Evolutionary conservation across 2,329 filamentous ascomycete genomes (phyloP).

Genomic region (Epichloe festucae): DNA sequence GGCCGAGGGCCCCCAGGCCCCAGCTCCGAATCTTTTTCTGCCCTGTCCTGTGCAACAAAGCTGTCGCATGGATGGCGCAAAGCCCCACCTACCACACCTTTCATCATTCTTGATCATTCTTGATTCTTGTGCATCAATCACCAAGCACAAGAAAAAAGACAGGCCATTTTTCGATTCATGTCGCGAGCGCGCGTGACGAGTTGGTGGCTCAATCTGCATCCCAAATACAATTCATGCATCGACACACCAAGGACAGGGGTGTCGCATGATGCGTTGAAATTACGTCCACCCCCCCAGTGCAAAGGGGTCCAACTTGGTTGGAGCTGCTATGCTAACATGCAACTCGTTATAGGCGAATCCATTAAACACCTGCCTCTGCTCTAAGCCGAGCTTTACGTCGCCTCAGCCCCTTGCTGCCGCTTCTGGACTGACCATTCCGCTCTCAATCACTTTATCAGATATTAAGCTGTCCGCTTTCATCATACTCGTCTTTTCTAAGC

Average conservation of each 20-base stretch:
- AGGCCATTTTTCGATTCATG: not conserved
- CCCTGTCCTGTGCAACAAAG: not conserved
- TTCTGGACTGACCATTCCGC: conserved; percentile 87
- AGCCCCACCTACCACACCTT: not conserved
- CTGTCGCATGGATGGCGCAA: not conserved
- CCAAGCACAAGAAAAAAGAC: not conserved
- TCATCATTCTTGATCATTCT: not conserved
- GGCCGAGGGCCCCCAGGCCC: not conserved
- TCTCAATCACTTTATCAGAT: conserved; percentile 91
- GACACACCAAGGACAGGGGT: not conserved
- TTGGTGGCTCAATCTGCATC: not conserved
- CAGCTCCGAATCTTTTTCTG: not conserved
- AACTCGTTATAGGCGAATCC: conserved; percentile 62
- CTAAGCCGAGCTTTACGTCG: conserved; percentile 83
- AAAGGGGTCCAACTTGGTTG: conserved; percentile 1
- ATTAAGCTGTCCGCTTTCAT: conserved; percentile 95
- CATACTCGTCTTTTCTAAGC: conserved; percentile 92
- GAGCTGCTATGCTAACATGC: conserved; percentile 1
- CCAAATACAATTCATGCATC: not conserved
- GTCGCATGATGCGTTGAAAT: conserved; percentile 4
- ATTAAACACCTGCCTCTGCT: conserved; percentile 86
- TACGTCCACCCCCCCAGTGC: not conserved
- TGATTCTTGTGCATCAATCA: not conserved
- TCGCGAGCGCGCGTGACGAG: not conserved
- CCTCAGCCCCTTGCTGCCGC: conserved; percentile 84